These are phyloP conservation scores for Fraxinus excelsior DNA, from an alignment of 257 asterid species.

Conservation along the genomic window DNA sequence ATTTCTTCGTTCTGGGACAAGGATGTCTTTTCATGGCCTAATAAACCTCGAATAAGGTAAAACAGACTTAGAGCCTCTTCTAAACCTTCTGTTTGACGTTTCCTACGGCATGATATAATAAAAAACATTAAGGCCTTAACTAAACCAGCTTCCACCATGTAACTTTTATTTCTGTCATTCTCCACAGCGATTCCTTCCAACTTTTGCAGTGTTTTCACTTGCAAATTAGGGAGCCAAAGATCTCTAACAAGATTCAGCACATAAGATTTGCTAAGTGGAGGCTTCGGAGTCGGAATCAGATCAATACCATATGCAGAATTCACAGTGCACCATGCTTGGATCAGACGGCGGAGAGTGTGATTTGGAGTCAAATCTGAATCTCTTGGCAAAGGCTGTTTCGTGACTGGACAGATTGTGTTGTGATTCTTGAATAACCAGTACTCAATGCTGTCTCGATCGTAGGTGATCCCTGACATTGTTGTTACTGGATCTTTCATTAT, in stretches of 20 bases:
- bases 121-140: slow-evolving; percentile 18
- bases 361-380: slow-evolving; percentile 54
- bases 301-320: slow-evolving; percentile 29
- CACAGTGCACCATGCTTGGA: slow-evolving; percentile 53
- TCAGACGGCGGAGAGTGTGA: slow-evolving; percentile 56
- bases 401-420: slow-evolving; percentile 58
- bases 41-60: slow-evolving; percentile 16
- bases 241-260: slow-evolving; percentile 34
- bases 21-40: background rate
- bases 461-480: slow-evolving; percentile 57
- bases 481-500: slow-evolving; percentile 76
- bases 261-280: slow-evolving; percentile 26
- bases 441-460: slow-evolving; percentile 66
- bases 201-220: slow-evolving; percentile 34
- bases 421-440: slow-evolving; percentile 40
- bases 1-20: slow-evolving; percentile 22
- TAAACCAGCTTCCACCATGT: slow-evolving; percentile 42
- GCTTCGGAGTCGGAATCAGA: slow-evolving; percentile 38
- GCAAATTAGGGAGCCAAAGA: slow-evolving; percentile 25
- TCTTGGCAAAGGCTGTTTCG: slow-evolving; percentile 43
- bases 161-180: slow-evolving; percentile 33
- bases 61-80: slow-evolving; percentile 39
- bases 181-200: slow-evolving; percentile 41
- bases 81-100: slow-evolving; percentile 23
- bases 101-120: slow-evolving; percentile 30